Evolutionary conservation across 2,329 filamentous ascomycete species (phyloP), one percentile per base, ranked within the genome.

Genomic region (Calcarisporium arbuscula): DNA sequence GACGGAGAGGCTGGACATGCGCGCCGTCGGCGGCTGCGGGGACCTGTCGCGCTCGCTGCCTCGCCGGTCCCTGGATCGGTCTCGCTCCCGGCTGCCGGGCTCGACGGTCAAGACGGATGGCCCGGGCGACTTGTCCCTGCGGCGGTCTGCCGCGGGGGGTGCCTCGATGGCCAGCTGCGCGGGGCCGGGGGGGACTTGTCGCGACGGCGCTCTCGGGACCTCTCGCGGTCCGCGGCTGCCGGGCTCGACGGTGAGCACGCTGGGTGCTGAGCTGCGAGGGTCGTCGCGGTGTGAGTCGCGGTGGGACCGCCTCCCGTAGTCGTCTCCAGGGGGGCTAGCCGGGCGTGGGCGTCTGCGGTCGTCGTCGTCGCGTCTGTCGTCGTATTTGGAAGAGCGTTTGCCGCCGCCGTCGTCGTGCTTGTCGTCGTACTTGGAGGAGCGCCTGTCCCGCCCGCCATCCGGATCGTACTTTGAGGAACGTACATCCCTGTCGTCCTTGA

Each of bases 1-100:
- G 28, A 78, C 69, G 2, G 60, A 65, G 23, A 77, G 58, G n/a
- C 57, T 62, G 2, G 70, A 72, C 71, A 72, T 72, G 43, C 65
- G 68, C 17, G 53, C 53, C 12, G 60, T 60, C 3, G 70, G 68
- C 4, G 72, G 72, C 42, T 61, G 57, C 1, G 70, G 68, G 5
- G 71, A 74, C 30, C 50, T 55, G 33, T 65, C 65, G 23, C 65
- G 56, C 34, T 51, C 51, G 41, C 57, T 50, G 33, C 52, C 50
- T 8, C 60, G 60, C 32, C 56, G 54, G 36, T 56, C 55, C 42
- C 43, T 44, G 1, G 51, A 54, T 9, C 45, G 40, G 17, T 50
- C 47, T 22, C 43, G 39, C 8, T 42, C 40, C 22, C 39, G 40
- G 12, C 37, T 32, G 18, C 34, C 41, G 3, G 45, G 20, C 15